phyloP scores from a whole-genome alignment of 306 rosid genomes.

The Leucaena leucocephala region DNA sequence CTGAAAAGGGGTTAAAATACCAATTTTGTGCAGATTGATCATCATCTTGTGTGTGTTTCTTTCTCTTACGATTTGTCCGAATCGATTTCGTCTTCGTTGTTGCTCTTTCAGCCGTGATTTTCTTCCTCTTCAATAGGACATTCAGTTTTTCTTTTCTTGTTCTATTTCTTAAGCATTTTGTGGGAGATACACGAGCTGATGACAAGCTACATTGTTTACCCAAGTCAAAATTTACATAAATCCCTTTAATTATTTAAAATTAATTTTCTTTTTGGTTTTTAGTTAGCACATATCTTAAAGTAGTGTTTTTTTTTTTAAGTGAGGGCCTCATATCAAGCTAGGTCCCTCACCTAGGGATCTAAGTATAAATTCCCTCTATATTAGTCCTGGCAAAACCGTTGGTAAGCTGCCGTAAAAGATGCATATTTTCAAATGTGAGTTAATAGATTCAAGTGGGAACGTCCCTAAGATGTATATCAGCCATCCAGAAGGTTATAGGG shows the following conservation, averaged over 20 bases:
- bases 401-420: background rate
- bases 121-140: background rate
- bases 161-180: background rate
- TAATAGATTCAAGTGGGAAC: constrained; percentile 9
- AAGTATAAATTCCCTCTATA: background rate
- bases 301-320: background rate
- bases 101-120: background rate
- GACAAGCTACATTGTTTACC: constrained; percentile 19
- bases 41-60: background rate
- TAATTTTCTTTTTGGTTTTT: background rate
- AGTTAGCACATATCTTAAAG: background rate
- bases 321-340: background rate
- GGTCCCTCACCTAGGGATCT: background rate
- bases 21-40: constrained; percentile 16
- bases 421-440: constrained; percentile 14
- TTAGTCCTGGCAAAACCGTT: background rate
- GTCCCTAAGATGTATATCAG: background rate
- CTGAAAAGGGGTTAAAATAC: background rate
- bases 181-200: background rate
- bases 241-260: background rate
- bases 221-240: background rate
- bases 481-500: background rate
- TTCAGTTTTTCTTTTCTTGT: background rate
- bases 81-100: background rate
- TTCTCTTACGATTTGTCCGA: background rate